Percentiles rank a stretch among this genome's conserved stretches.
These are phyloP conservation scores for Microbotryum saponariae DNA, from an alignment of 1,284 basidiomycete species.

Conservation along the genomic window DNA sequence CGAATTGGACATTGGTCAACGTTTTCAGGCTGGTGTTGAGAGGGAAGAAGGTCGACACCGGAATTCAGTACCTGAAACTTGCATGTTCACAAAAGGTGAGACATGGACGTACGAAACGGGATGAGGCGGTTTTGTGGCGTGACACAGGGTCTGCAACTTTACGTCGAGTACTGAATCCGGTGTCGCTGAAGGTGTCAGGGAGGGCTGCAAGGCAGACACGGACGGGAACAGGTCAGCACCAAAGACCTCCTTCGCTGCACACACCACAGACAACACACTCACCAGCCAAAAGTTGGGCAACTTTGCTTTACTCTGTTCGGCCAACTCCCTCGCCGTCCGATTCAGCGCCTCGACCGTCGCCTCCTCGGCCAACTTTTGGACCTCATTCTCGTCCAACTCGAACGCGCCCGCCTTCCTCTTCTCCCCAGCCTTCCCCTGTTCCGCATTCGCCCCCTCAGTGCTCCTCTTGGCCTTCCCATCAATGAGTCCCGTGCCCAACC, in stretches of 20 bases:
- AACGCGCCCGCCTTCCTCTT: conserved; percentile 57
- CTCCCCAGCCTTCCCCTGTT: conserved; percentile 48
- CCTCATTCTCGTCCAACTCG: conserved; percentile 59
- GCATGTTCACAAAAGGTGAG: background rate
- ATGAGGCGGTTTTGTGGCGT: conserved; percentile 65
- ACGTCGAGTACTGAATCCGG: conserved; percentile 63
- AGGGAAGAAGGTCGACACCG: background rate
- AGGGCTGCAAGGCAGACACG: conserved; percentile 43
- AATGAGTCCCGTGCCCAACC: conserved; percentile 44
- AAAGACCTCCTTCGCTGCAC: background rate
- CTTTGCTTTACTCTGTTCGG: conserved; percentile 71
- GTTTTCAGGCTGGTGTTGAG: conserved; percentile 47
- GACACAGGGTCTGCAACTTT: conserved; percentile 77
- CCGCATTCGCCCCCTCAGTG: background rate
- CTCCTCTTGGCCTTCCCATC: conserved; percentile 10
- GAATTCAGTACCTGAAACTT: background rate
- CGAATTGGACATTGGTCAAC: conserved; percentile 37
- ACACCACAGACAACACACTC: background rate
- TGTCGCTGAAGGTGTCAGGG: conserved; percentile 68
- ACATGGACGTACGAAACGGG: conserved; percentile 55
- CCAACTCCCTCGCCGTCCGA: conserved; percentile 67
- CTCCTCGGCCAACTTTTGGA: conserved; percentile 62
- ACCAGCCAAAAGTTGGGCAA: conserved; percentile 86
- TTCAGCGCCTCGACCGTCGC: conserved; percentile 76
- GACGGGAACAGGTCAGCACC: background rate